phyloP scores from a whole-genome alignment of 805 yeast species.

The Lachancea thermotolerans region DNA sequence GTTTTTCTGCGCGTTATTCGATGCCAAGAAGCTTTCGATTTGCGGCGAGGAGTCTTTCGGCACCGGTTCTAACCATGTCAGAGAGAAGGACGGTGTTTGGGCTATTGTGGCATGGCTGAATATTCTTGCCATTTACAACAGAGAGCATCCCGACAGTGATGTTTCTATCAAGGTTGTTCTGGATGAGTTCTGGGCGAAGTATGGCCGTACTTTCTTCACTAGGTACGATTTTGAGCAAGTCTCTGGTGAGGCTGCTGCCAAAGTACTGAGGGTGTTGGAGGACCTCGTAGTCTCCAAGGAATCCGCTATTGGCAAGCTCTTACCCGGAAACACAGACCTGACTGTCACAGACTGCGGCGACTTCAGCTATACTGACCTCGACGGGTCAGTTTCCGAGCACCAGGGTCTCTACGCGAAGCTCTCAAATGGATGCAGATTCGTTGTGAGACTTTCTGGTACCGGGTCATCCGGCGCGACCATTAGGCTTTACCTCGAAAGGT shows the following conservation, averaged over 20 bases:
- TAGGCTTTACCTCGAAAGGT: conserved; percentile 83
- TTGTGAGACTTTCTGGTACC: conserved; percentile 90
- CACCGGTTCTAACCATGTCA: conserved; percentile 93
- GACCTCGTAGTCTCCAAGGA: conserved; percentile 32
- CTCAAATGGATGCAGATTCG: conserved; percentile 74
- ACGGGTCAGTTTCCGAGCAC: conserved; percentile 79
- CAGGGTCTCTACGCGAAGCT: conserved; percentile 88
- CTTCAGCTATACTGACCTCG: conserved; percentile 88
- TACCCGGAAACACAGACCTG: conserved; percentile 40
- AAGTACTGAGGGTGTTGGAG: conserved; percentile 52
- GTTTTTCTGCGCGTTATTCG: conserved; percentile 92
- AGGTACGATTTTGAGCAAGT: conserved; percentile 91
- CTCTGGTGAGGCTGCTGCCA: conserved; percentile 62
- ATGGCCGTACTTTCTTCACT: conserved; percentile 96
- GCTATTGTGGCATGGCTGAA: conserved; percentile 97
- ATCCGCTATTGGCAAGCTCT: conserved; percentile 44
- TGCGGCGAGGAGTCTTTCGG: conserved; percentile 99
- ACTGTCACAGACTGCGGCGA: conserved; percentile 73
- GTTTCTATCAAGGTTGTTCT: conserved; percentile 78
- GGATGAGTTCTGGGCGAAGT: conserved; percentile 77
- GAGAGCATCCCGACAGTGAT: conserved; percentile 46
- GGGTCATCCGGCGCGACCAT: conserved; percentile 98
- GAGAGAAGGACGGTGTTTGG: conserved; percentile 98
- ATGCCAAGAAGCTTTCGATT: conserved; percentile 84
- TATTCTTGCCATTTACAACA: conserved; percentile 77